Evolutionary conservation across 192 early-diverging fungal genomes (phyloP).

Genomic region (Linnemannia schmuckeri): DNA sequence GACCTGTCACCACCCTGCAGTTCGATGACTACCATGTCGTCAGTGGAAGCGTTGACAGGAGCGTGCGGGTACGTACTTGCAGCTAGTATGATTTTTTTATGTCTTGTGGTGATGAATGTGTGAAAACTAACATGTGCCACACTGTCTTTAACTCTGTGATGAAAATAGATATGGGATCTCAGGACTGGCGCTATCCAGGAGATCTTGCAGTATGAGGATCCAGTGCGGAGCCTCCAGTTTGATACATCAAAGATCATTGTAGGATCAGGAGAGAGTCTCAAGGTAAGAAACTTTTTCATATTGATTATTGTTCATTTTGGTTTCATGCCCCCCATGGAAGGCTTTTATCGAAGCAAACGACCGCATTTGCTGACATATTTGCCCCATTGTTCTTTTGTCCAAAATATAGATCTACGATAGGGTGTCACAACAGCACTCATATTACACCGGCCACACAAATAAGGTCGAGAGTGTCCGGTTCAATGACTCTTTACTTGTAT

Average conservation of each 20-base stretch:
- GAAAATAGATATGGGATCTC: slow-evolving; percentile 77
- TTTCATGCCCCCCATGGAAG: not conserved
- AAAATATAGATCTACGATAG: slow-evolving; percentile 70
- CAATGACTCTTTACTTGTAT: slow-evolving; percentile 62
- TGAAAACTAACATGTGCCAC: not conserved
- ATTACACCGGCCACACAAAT: slow-evolving; percentile 64
- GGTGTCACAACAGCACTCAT: slow-evolving; percentile 73
- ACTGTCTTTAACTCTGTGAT: not conserved
- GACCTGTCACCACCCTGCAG: slow-evolving; percentile 69
- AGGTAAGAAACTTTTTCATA: slow-evolving; percentile 29
- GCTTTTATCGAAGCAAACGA: not conserved
- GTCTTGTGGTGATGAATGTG: not conserved
- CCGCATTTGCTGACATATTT: not conserved
- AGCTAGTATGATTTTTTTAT: not conserved
- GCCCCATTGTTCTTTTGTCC: not conserved
- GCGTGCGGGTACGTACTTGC: slow-evolving; percentile 61
- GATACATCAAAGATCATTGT: slow-evolving; percentile 70
- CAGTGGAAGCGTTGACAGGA: slow-evolving; percentile 80
- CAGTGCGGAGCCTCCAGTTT: slow-evolving; percentile 66
- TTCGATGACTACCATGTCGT: slow-evolving; percentile 80
- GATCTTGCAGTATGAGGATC: slow-evolving; percentile 64
- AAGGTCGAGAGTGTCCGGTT: slow-evolving; percentile 59
- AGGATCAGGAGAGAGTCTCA: slow-evolving; percentile 61
- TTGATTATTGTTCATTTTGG: not conserved
- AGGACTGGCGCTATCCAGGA: slow-evolving; percentile 76